phyloP scores from a whole-genome alignment of 768 basidiomycete genomes.

The Mycena floridula region DNA sequence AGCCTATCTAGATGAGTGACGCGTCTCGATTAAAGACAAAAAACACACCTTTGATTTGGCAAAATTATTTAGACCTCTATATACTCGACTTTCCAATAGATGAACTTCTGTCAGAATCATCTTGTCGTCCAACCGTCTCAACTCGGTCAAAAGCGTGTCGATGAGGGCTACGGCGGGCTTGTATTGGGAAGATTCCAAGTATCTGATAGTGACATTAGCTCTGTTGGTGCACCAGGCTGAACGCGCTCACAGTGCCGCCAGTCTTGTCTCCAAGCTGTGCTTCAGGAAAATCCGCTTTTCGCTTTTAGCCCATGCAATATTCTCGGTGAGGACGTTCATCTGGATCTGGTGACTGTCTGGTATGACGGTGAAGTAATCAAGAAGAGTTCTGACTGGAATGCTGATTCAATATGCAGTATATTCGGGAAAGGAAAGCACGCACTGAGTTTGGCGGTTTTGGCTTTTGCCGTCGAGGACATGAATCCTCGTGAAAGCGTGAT shows the following conservation, averaged over 20 bases:
- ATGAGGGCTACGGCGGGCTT: slow-evolving; percentile 77
- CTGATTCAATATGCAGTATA: neutral
- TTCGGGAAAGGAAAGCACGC: neutral
- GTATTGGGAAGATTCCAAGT: slow-evolving; percentile 72
- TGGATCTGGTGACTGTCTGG: slow-evolving; percentile 71
- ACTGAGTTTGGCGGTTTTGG: slow-evolving; percentile 79
- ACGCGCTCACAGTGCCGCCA: slow-evolving; percentile 61
- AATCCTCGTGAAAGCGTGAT: slow-evolving; percentile 59
- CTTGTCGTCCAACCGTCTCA: slow-evolving; percentile 94
- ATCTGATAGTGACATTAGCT: slow-evolving; percentile 30
- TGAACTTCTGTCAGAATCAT: slow-evolving; percentile 97
- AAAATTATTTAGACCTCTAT: slow-evolving; percentile 84
- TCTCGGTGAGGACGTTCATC: slow-evolving; percentile 81
- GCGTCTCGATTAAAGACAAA: neutral
- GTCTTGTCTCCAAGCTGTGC: slow-evolving; percentile 86
- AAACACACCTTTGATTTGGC: slow-evolving; percentile 75
- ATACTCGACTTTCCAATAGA: slow-evolving; percentile 86
- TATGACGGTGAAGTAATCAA: slow-evolving; percentile 81
- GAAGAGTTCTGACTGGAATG: slow-evolving; percentile 78
- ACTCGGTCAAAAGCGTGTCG: slow-evolving; percentile 82
- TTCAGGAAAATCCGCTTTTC: slow-evolving; percentile 96
- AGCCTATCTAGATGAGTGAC: too few species aligned
- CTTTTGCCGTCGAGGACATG: slow-evolving; percentile 73
- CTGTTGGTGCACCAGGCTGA: neutral
- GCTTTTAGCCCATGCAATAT: slow-evolving; percentile 85